Conservation (phyloP, 202 grass and related monocot species). For the Cymbopogon flexuosus region DNA sequence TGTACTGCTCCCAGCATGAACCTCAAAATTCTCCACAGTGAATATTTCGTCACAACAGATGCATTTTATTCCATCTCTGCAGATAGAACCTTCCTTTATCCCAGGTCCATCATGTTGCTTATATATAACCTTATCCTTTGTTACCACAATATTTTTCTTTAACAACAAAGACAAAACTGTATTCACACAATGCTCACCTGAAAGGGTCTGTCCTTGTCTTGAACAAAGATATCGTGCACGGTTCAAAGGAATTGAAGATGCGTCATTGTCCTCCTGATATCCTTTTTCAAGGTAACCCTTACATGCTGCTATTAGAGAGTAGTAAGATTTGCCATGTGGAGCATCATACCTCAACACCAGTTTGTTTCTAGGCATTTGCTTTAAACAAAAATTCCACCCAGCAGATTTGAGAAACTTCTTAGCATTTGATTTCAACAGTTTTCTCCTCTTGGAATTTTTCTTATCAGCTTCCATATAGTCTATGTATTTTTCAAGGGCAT, state of each 20-base stretch:
- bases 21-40: slow-evolving; percentile 50
- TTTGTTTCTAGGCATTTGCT: slow-evolving; percentile 22
- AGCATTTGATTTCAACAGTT: slow-evolving; percentile 47
- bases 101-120: slow-evolving; percentile 28
- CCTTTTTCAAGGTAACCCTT: slow-evolving; percentile 40
- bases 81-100: slow-evolving; percentile 51
- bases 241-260: slow-evolving; percentile 11
- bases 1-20: slow-evolving; percentile 49
- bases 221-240: slow-evolving; percentile 10
- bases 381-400: slow-evolving; percentile 49
- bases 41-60: slow-evolving; percentile 56
- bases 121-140: slow-evolving; percentile 49
- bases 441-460: slow-evolving; percentile 30
- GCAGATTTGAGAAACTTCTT: slow-evolving; percentile 48
- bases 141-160: slow-evolving; percentile 57
- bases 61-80: slow-evolving; percentile 61
- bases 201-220: slow-evolving; percentile 18
- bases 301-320: slow-evolving; percentile 58
- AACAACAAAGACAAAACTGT: slow-evolving; percentile 52
- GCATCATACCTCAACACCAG: slow-evolving; percentile 27
- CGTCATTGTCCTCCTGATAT: slow-evolving; percentile 17
- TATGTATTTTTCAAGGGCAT: slow-evolving; percentile 45
- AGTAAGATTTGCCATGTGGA: slow-evolving; percentile 51
- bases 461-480: slow-evolving; percentile 32
- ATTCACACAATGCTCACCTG: slow-evolving; percentile 29